These are phyloP conservation scores for Ochetophila trinervis DNA, from an alignment of 306 rosid species.

Conservation along the genomic window DNA sequence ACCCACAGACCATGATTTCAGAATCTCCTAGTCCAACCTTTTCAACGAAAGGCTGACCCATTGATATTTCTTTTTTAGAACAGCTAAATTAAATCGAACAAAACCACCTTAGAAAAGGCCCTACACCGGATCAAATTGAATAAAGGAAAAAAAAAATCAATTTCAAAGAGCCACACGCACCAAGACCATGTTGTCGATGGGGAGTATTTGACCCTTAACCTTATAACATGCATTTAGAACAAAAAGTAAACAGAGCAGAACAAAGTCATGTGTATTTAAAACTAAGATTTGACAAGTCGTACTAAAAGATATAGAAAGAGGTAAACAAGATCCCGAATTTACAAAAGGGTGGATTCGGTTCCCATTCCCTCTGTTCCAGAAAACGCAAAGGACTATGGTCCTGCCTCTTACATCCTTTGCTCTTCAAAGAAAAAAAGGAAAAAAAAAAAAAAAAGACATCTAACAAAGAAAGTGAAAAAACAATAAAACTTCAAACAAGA, in stretches of 20 bases:
- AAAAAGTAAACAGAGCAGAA: neutral
- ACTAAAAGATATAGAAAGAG: slow-evolving; percentile 31
- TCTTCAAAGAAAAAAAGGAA: slow-evolving; percentile 10
- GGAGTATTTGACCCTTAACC: neutral
- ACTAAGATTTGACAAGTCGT: slow-evolving; percentile 21
- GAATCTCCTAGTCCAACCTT: slow-evolving; percentile 32
- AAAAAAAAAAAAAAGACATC: neutral
- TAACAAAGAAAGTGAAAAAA: neutral
- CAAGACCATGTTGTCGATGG: neutral
- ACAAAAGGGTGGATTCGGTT: slow-evolving; percentile 42
- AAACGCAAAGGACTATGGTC: slow-evolving; percentile 30
- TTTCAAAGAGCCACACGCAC: neutral
- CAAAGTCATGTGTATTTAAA: neutral
- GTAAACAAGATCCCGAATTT: slow-evolving; percentile 41
- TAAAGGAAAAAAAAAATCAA: neutral
- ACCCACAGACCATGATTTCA: slow-evolving; percentile 30
- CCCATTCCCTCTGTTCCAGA: slow-evolving; percentile 20
- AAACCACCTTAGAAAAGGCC: slow-evolving; percentile 11
- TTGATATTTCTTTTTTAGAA: neutral
- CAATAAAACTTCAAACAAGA: neutral
- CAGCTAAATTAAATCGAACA: neutral
- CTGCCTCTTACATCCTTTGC: slow-evolving; percentile 37
- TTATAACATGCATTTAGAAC: neutral
- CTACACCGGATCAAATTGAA: slow-evolving; percentile 16
- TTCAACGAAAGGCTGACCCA: slow-evolving; percentile 12